Evolutionary conservation across 176 grass and related monocot species (phyloP), one percentile per base, ranked within the genome.

Genomic region (Bromus sterilis): DNA sequence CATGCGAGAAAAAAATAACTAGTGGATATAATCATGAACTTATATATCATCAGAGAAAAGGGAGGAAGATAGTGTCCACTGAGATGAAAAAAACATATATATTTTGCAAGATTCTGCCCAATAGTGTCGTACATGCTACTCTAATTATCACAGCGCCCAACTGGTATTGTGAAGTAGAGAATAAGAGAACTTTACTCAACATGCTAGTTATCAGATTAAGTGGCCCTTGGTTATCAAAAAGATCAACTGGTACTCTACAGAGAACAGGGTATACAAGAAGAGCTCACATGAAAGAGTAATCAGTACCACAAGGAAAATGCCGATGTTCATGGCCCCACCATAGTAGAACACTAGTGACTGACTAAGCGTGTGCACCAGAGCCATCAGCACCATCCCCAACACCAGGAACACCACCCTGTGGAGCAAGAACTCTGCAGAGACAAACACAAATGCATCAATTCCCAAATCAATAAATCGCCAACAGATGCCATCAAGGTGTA

Each of bases 331-430:
- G 0, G 91, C 92, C 62, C 94, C 89, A 14, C 94, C 92, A 34
- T 97, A 97, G 83, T 94, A 97, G 86, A 97, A 97, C 66, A 97
- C 92, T 31, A 97, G 68, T 41, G 92, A 94, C 36, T 92, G 74
- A n/a, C 92, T 94, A 39, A 97, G 74, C 29, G 37, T 56, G 83
- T 80, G 88, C 8, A 88, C 95, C 75, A 90, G 76, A 7, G 30
- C 21, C 89, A 97, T 97, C 55, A 94, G 80, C 62, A 94, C 77
- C 49, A 91, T 10, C 8, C 95, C 95, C 67, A 97, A 28, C 42
- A 97, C 76, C 67, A 97, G 82, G 89, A 97, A 97, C 13, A 97
- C 87, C 29, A 94, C 56, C 78, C 92, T n/a, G n/a, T n/a, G n/a
- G n/a, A n/a, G n/a, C n/a, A n/a, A n/a, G n/a, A n/a, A n/a, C n/a